Evolutionary conservation across 1,284 basidiomycete species (phyloP).

Genomic region (Heterobasidion irregulare): DNA sequence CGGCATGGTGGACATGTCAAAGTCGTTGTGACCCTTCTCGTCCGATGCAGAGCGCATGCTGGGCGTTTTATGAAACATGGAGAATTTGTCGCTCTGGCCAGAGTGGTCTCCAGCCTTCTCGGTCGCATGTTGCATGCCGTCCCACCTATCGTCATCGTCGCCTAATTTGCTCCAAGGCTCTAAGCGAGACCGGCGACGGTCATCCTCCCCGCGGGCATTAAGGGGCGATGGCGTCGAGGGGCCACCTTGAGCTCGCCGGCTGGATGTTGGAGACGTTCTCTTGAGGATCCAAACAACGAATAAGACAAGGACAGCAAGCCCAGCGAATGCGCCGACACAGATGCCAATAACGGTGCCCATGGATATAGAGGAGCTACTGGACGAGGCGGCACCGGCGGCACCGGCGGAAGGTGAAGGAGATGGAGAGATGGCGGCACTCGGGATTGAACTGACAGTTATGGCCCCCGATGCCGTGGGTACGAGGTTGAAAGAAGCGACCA

Average conservation of each 20-base stretch:
- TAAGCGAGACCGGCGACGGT: constrained; percentile 12
- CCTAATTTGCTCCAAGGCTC: constrained; percentile 15
- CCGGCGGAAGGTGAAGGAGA: constrained; percentile 3
- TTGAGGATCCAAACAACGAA: constrained; percentile 19
- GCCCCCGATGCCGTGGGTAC: constrained; percentile 8
- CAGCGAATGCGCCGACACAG: constrained; percentile 23
- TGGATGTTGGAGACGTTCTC: constrained; percentile 8
- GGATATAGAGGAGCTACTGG: constrained; percentile 14
- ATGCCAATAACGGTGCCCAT: constrained; percentile 24
- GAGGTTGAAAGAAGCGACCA: constrained; percentile 3
- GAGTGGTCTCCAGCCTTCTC: constrained; percentile 8
- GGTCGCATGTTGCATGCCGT: constrained; percentile 10
- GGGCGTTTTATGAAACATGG: constrained; percentile 60
- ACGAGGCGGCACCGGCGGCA: background rate
- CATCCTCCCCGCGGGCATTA: constrained; percentile 14
- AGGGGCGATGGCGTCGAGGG: background rate
- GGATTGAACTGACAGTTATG: constrained; percentile 5
- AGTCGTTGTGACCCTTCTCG: constrained; percentile 22
- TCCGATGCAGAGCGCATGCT: constrained; percentile 40
- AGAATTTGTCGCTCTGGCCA: constrained; percentile 19
- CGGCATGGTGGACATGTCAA: constrained; percentile 26
- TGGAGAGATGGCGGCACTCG: constrained; percentile 7
- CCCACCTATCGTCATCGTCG: constrained; percentile 15
- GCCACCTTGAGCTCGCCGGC: background rate
- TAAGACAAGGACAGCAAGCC: constrained; percentile 18